Percentiles rank a stretch among this genome's conserved stretches.
Evolutionary conservation across 345 rosid species (phyloP).

Genomic region (Eutrema yunnanense): DNA sequence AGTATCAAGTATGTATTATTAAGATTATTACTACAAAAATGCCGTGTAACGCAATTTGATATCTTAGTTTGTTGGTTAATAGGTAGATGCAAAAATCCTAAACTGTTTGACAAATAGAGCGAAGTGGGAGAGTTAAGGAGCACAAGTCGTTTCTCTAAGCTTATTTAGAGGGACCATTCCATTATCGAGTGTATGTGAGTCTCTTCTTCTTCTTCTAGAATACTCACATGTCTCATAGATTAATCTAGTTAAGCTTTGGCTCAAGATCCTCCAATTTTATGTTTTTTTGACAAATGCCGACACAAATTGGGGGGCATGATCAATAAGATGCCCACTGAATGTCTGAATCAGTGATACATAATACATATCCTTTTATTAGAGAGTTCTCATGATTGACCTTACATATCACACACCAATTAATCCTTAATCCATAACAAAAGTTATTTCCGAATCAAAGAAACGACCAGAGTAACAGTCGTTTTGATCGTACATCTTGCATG

Average conservation of each 20-base stretch:
- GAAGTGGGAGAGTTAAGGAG: constrained; percentile 25
- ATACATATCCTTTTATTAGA: too few species aligned
- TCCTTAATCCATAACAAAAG: background rate
- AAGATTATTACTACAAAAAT: background rate
- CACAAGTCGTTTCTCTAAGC: constrained; percentile 16
- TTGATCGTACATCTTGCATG: constrained; percentile 26
- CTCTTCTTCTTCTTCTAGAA: background rate
- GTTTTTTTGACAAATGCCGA: too few species aligned
- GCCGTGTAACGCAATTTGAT: background rate
- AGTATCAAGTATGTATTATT: background rate
- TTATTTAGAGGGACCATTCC: background rate
- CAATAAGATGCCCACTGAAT: too few species aligned
- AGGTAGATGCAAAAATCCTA: background rate
- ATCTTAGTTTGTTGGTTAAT: background rate
- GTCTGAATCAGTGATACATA: too few species aligned
- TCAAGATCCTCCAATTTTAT: too few species aligned
- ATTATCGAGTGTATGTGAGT: background rate
- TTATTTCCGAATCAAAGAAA: constrained; percentile 11
- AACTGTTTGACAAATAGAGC: background rate
- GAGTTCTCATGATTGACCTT: background rate
- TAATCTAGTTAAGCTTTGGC: too few species aligned
- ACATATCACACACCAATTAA: background rate
- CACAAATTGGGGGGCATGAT: too few species aligned
- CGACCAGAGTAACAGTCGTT: constrained; percentile 5
- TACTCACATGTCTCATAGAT: too few species aligned